These are phyloP conservation scores for Apiotrichum montevideense DNA, from an alignment of 1,284 basidiomycete species.

Conservation along the genomic window DNA sequence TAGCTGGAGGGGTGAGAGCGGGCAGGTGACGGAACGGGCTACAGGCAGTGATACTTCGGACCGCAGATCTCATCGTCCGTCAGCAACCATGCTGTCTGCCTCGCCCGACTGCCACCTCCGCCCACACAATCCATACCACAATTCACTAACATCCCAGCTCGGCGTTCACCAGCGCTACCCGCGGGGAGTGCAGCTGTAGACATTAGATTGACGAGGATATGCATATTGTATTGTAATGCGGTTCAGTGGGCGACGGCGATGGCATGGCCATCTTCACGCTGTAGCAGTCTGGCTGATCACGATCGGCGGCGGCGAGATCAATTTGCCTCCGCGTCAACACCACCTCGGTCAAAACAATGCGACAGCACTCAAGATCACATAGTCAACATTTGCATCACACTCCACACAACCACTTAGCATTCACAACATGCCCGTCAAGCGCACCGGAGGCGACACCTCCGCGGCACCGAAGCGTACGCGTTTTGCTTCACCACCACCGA, in stretches of 20 bases:
- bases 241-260: background rate
- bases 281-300: too few relatives aligned
- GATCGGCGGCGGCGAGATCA: background rate
- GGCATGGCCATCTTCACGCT: background rate
- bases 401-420: too few relatives aligned
- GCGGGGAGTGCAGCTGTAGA: slow-evolving; percentile 46
- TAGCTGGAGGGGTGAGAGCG: too few relatives aligned
- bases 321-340: slow-evolving; percentile 7
- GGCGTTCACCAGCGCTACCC: slow-evolving; percentile 46
- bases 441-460: slow-evolving; percentile 27
- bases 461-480: slow-evolving; percentile 62
- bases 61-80: too few relatives aligned
- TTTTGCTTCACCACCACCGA: slow-evolving; percentile 59
- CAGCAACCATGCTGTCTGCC: too few relatives aligned
- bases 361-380: background rate
- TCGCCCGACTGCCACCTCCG: too few relatives aligned
- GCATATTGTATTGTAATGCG: slow-evolving; percentile 18
- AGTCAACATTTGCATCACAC: background rate
- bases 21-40: too few relatives aligned
- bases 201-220: slow-evolving; percentile 7
- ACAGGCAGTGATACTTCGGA: too few relatives aligned
- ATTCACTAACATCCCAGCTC: slow-evolving; percentile 24
- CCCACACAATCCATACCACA: too few relatives aligned
- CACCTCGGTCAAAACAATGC: background rate
- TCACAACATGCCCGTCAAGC: slow-evolving; percentile 32